Percentiles rank a stretch among this genome's conserved stretches.
Conservation (phyloP, 2,329 filamentous ascomycete genomes). For the Trichoderma sp. region DNA sequence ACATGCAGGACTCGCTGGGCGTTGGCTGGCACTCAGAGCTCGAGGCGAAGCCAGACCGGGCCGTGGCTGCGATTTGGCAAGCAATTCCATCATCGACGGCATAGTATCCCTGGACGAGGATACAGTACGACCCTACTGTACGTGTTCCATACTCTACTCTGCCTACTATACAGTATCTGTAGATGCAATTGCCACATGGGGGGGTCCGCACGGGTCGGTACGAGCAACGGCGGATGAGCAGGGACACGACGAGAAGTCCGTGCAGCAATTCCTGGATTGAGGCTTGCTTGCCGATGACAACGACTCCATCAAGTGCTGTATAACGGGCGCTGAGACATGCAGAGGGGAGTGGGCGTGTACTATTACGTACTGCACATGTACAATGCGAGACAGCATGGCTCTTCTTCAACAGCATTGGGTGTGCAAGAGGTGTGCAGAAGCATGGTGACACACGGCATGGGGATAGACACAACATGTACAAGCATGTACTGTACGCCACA, state of each 20-base stretch:
- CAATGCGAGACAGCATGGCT: neutral
- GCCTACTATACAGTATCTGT: no score
- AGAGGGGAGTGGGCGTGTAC: no score
- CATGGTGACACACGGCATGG: neutral
- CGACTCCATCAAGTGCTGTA: neutral
- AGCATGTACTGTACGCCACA: neutral
- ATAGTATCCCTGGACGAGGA: no score
- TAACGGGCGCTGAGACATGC: neutral
- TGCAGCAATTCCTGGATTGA: neutral
- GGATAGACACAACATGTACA: neutral
- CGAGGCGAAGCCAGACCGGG: neutral
- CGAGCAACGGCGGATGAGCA: neutral
- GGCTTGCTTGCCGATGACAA: neutral
- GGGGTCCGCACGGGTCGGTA: neutral
- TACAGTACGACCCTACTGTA: no score
- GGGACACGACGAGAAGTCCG: neutral
- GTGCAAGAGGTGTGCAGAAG: neutral
- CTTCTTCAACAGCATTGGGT: neutral
- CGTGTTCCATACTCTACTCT: no score
- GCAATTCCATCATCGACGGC: neutral
- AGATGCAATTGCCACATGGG: neutral
- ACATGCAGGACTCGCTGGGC: neutral
- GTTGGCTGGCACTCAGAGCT: neutral
- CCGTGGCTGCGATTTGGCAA: neutral
- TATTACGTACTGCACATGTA: no score